Evolutionary conservation across 2,329 filamentous ascomycete species (phyloP), one percentile per base, ranked within the genome.

Genomic region (Xylaria hypoxylon): DNA sequence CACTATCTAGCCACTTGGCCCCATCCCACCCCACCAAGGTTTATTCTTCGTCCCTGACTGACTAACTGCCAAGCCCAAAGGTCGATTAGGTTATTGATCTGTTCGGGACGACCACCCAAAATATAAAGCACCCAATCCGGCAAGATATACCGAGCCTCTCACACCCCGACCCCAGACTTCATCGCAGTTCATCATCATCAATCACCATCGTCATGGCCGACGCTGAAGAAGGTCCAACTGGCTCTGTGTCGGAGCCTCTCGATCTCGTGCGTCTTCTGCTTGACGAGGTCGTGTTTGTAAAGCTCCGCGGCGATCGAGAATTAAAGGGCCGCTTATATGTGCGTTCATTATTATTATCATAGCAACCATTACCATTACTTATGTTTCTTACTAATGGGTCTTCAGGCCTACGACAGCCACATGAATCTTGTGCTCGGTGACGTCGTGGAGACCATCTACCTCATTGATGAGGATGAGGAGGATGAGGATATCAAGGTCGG

Each of bases 341-440:
- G 82, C 77, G 90, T 80, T 64, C 45, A 35, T 55, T 42, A 42
- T 11, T n/a, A 2, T 26, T 22, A 4, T n/a, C 7, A 15, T 26
- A n/a, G n/a, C n/a, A n/a, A n/a, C n/a, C 8, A 26, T 19, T 3
- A 24, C 17, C 51, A 40, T 8, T 8, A 8, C 13, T 22, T 7
- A 38, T 19, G 24, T n/a, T 28, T 19, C 24, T 40, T 51, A 50
- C 42, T 60, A 31, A 70, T 70, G 24, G 2, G 57, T 19, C 19
- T 45, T 31, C 65, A 99, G 96, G 96, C 96, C 62, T 99, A 99
- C 79, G 96, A 99, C 78, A 97, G 93, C 76, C 96, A 99, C 80
- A 99, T 96, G 86, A 99, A 99, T 77, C 82, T 99, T 50, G 93
- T 99, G 5, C 86, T 99, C 5, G 95, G 96, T 61, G 96, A 99